Percentiles rank a stretch among this genome's conserved stretches.
These are phyloP conservation scores for Cicer cuneatum DNA, from an alignment of 306 rosid species.

Conservation along the genomic window DNA sequence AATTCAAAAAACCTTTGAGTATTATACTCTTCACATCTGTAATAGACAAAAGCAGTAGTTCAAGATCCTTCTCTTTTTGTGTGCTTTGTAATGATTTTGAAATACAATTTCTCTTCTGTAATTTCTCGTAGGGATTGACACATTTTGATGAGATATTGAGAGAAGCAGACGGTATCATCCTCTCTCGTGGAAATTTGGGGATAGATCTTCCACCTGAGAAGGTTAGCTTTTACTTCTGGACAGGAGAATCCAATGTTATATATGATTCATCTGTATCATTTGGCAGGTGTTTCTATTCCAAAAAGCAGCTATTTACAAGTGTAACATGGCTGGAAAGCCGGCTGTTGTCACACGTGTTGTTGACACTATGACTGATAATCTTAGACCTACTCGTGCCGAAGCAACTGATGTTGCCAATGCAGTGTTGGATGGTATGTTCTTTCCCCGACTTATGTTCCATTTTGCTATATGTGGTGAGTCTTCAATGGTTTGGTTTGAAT, in stretches of 20 bases:
- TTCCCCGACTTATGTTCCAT: background rate
- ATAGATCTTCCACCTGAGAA: conserved; percentile 94
- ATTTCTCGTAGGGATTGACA: conserved; percentile 61
- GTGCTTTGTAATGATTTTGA: conserved; percentile 32
- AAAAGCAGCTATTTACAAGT: conserved; percentile 94
- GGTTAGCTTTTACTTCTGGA: conserved; percentile 49
- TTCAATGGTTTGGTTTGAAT: too few relatives aligned
- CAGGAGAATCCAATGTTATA: conserved; percentile 1
- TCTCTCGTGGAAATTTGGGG: conserved; percentile 92
- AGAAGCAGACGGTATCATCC: conserved; percentile 86
- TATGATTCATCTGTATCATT: conserved; percentile 25
- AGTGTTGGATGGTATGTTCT: conserved; percentile 78
- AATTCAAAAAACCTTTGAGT: conserved; percentile 2
- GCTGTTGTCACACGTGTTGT: conserved; percentile 97
- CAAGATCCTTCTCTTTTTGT: background rate
- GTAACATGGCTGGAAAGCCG: conserved; percentile 99
- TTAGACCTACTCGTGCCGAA: conserved; percentile 99
- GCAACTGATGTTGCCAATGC: conserved; percentile 99
- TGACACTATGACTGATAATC: conserved; percentile 94
- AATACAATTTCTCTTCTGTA: conserved; percentile 31
- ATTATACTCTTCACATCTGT: background rate
- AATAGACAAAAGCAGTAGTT: conserved; percentile 9
- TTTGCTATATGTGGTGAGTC: conserved; percentile 32
- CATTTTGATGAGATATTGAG: conserved; percentile 85
- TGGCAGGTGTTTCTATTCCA: conserved; percentile 88